phyloP scores from a whole-genome alignment of 2,329 filamentous ascomycete genomes.

The Colletotrichum sublineola region DNA sequence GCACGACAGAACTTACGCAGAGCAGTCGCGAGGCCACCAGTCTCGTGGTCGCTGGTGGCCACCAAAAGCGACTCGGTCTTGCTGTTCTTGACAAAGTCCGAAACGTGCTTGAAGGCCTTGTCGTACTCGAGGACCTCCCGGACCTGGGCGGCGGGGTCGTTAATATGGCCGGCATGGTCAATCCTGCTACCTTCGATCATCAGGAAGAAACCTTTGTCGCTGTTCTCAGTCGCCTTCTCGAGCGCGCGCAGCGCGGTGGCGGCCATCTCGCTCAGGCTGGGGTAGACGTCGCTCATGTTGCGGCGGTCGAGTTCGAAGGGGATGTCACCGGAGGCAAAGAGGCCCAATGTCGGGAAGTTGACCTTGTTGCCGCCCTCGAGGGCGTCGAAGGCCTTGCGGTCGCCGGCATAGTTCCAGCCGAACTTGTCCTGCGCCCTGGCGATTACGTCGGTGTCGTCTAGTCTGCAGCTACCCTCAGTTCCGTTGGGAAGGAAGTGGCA shows the following conservation, averaged over 20 bases:
- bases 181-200: slow-evolving; percentile 99
- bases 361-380: slow-evolving; percentile 76
- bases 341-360: slow-evolving; percentile 84
- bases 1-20: slow-evolving; percentile 68
- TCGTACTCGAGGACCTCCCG: slow-evolving; percentile 97
- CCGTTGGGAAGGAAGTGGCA: slow-evolving; percentile 93
- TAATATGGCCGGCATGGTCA: slow-evolving; percentile 91
- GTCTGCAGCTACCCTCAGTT: slow-evolving; percentile 83
- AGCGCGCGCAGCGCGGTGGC: slow-evolving; percentile 83
- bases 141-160: slow-evolving; percentile 86
- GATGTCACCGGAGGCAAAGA: slow-evolving; percentile 86
- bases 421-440: slow-evolving; percentile 78
- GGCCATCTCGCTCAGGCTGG: slow-evolving; percentile 92
- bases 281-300: slow-evolving; percentile 83
- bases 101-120: slow-evolving; percentile 82
- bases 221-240: slow-evolving; percentile 83
- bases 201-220: slow-evolving; percentile 94
- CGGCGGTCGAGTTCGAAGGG: slow-evolving; percentile 94
- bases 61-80: slow-evolving; percentile 84
- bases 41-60: slow-evolving; percentile 95
- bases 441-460: slow-evolving; percentile 82
- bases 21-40: slow-evolving; percentile 86
- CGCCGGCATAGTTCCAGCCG: slow-evolving; percentile 84
- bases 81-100: slow-evolving; percentile 85
- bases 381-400: slow-evolving; percentile 80